These are phyloP conservation scores for Trichoderma citrinoviride DNA, from an alignment of 2,329 filamentous ascomycete genomes.

Conservation along the genomic window DNA sequence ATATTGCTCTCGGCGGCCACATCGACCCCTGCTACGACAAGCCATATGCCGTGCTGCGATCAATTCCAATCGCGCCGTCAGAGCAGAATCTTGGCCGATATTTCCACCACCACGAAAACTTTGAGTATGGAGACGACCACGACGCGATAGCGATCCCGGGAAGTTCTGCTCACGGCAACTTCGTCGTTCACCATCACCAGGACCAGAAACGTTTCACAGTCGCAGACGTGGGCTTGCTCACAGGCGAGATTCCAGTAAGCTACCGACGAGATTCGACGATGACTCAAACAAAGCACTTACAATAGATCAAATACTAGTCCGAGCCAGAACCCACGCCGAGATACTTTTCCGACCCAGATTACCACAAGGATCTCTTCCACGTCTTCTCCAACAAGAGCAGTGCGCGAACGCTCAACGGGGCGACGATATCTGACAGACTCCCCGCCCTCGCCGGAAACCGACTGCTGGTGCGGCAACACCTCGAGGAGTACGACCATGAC, in stretches of 20 bases:
- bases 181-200: slow-evolving; percentile 7
- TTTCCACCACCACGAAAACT: slow-evolving; percentile 7
- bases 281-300: too few species aligned
- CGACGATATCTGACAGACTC: not conserved
- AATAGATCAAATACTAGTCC: too few species aligned
- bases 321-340: not conserved
- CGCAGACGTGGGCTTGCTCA: slow-evolving; percentile 11
- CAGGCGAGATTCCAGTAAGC: slow-evolving; percentile 12
- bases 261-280: too few species aligned
- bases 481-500: slow-evolving; percentile 3
- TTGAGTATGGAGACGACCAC: not conserved
- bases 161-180: not conserved
- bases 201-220: slow-evolving; percentile 1
- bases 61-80: not conserved
- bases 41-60: not conserved
- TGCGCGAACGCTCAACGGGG: not conserved
- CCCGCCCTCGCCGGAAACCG: not conserved
- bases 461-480: not conserved
- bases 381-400: not conserved
- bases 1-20: slow-evolving; percentile 6
- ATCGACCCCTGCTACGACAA: not conserved
- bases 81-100: not conserved
- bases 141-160: slow-evolving; percentile 8
- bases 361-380: slow-evolving; percentile 4
- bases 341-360: not conserved